Evolutionary conservation across 176 grass and related monocot species (phyloP), one percentile per base, ranked within the genome.

Genomic region (Aegilops umbellulata): DNA sequence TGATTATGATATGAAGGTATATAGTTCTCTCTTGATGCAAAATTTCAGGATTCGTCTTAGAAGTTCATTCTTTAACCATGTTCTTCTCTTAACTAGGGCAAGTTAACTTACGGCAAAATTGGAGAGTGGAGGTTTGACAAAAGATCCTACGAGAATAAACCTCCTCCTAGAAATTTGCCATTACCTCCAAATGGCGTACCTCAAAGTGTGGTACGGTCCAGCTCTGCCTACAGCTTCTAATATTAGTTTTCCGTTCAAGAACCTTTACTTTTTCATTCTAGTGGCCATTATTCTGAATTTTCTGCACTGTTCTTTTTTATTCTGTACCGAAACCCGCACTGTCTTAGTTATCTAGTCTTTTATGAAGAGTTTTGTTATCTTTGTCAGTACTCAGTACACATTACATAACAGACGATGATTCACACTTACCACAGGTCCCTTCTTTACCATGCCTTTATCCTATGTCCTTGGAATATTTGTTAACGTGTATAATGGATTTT

Each of bases 121-220:
- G 96, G 96, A 79, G 93, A 94, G 87, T 98, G 93, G 96, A 92
- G 91, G 70, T 98, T 98, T 88, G 93, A 98, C 89, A 98, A 95
- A 90, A 98, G 96, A 91, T 91, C 78, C 17, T 98, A 86, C 12
- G 49, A n/a, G 3, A 60, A 12, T 16, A 93, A 84, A 76, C 84
- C 96, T 74, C 93, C 93, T 78, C 93, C 88, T 60, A 92, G 81
- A 83, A 98, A 98, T 81, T 88, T 95, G 78, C n/a, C 91, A 60
- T 83, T 95, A 87, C 96, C 96, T 53, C 96, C 96, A 15, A 69
- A 87, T 81, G 93, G 90, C 23, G 85, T 95, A 60, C 90, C 96
- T 84, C 78, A 91, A 69, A 98, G 96, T 74, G 96, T 98, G 96
- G 93, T 98, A 98, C 71, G 88, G 65, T 89, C 82, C 62, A 68